A percentile compares a stretch with the other conserved stretches of the same genome.
phyloP scores from a whole-genome alignment of 805 yeast genomes.

The Saccharomycopsis olivae region DNA sequence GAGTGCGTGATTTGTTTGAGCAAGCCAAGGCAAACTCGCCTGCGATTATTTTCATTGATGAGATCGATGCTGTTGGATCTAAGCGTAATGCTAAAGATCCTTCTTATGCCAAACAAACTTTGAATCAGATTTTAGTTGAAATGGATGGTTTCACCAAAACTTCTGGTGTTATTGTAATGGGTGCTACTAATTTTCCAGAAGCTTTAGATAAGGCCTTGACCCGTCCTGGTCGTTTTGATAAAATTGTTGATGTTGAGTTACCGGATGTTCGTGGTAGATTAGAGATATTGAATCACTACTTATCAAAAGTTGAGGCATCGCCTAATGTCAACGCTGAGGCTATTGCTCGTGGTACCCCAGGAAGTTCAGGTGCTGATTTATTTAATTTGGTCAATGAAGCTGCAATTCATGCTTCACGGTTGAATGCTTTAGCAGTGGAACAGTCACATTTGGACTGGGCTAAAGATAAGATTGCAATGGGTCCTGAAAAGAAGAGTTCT shows the following conservation, averaged over 20 bases:
- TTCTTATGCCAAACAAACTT: slow-evolving; percentile 95
- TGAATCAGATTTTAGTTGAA: slow-evolving; percentile 91
- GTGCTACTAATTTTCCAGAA: slow-evolving; percentile 98
- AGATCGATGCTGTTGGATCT: slow-evolving; percentile 97
- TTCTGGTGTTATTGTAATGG: slow-evolving; percentile 88
- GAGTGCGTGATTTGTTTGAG: slow-evolving; percentile 86
- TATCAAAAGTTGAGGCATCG: slow-evolving; percentile 81
- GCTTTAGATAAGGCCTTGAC: slow-evolving; percentile 93
- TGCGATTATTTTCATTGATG: slow-evolving; percentile 94
- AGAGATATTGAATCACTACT: slow-evolving; percentile 83
- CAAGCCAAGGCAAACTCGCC: slow-evolving; percentile 96
- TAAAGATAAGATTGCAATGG: slow-evolving; percentile 93
- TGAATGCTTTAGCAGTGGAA: slow-evolving; percentile 80
- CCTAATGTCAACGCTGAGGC: slow-evolving; percentile 79
- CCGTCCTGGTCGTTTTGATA: slow-evolving; percentile 97
- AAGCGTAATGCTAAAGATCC: slow-evolving; percentile 96
- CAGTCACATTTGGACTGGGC: slow-evolving; percentile 98
- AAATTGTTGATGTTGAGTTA: slow-evolving; percentile 85
- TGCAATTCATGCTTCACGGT: slow-evolving; percentile 92
- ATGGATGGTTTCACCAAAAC: slow-evolving; percentile 92
- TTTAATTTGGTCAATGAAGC: slow-evolving; percentile 97
- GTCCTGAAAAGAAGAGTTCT: slow-evolving; percentile 97
- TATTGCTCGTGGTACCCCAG: slow-evolving; percentile 96
- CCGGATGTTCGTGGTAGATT: slow-evolving; percentile 98
- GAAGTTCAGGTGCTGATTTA: slow-evolving; percentile 95